Evolutionary conservation across 495 filamentous ascomycete genomes (phyloP), one percentile per base, ranked within the genome.

Genomic region (Penicillium taxi): DNA sequence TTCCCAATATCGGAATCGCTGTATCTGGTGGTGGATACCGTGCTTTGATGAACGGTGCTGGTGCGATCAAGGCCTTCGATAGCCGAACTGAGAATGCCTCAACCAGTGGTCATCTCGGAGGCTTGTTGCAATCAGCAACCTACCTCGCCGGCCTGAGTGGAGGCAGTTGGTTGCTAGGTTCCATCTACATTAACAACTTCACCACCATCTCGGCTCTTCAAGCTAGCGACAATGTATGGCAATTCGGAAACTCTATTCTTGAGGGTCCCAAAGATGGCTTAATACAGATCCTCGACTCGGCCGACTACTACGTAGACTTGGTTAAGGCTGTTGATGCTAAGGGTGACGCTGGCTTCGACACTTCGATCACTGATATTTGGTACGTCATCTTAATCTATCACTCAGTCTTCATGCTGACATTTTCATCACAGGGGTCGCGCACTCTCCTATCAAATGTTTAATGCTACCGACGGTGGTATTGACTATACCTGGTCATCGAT

Each of bases 131-230:
- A 66, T 70, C 82, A 1, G 61, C 82, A 2, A 96, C 87, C 0
- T 96, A 96, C 55, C 43, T 96, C 11, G 69, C 86, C 12, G 90
- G 86, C 22, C 68, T 96, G 13, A 89, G 83, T 11, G 90, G 90
- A 21, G 91, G 90, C 35, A 75, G 79, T 9, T 96, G 90, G 90
- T 62, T 96, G 8, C 75, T 95, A 8, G 84, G 84, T 5, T 87
- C 82, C 19, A 73, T 96, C 12, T 91, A 77, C 50, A 67, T 81
- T 41, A 96, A 96, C 65, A 96, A 96, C 61, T 96, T 89, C 64
- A 82, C 81, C 21, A 80, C 77, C 11, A 72, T 96, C 26, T 53
- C 74, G 20, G 55, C 55, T 25, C 72, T 93, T 40, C 63, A 67
- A 46, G 48, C 68, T 1, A 13, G 33, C 32, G 23, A 48, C 14